Evolutionary conservation across 129 eudicot species (phyloP).

Genomic region (Glebionis coronaria): DNA sequence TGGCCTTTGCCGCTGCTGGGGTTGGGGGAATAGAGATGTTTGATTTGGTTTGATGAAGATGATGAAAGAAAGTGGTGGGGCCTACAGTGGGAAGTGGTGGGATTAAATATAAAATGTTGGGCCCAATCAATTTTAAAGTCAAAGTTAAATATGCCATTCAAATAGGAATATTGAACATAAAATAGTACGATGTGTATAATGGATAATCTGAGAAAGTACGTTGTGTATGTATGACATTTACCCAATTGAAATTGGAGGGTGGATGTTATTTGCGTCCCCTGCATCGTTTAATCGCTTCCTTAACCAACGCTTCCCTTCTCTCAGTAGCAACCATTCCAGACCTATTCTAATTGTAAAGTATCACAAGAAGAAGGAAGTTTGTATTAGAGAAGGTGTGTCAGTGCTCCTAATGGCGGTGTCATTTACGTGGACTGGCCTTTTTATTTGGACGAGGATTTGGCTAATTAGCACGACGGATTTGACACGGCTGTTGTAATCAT

Average conservation of each 20-base stretch:
- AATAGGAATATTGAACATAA: too few species aligned
- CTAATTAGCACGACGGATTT: constrained; percentile 52
- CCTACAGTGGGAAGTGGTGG: too few species aligned
- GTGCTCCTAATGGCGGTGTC: constrained; percentile 80
- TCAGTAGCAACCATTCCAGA: too few species aligned
- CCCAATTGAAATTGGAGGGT: constrained; percentile 50
- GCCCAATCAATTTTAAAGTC: too few species aligned
- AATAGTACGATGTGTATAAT: too few species aligned
- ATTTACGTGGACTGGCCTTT: constrained; percentile 90
- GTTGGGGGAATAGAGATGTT: constrained; percentile 24
- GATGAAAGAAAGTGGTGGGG: too few species aligned
- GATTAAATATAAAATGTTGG: too few species aligned
- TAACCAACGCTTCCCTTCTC: constrained; percentile 62
- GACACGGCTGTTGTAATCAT: constrained; percentile 60
- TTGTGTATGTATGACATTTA: too few species aligned
- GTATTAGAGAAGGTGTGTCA: constrained; percentile 74
- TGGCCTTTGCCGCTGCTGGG: constrained; percentile 20
- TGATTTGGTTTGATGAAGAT: constrained; percentile 29
- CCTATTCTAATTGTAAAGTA: constrained; percentile 34
- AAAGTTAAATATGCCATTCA: too few species aligned
- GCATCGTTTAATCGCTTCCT: constrained; percentile 89
- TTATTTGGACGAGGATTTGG: too few species aligned
- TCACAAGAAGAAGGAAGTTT: too few species aligned
- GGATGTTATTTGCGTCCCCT: constrained; percentile 67
- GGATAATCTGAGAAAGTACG: too few species aligned